Evolutionary conservation across 805 yeast species (phyloP).

Genomic region (Teunomyces gatunensis): DNA sequence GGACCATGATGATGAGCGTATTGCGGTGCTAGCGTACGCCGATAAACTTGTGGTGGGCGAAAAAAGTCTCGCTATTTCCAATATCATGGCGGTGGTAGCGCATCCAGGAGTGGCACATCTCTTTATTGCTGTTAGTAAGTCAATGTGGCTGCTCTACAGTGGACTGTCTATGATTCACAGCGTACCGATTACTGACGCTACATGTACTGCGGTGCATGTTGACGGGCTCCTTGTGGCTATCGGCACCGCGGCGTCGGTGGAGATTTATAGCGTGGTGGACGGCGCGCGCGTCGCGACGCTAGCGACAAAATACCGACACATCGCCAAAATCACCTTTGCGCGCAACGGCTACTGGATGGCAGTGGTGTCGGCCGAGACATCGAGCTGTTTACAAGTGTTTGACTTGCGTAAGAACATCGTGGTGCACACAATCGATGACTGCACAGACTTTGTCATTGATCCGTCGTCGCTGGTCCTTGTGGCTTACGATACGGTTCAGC

Average conservation of each 20-base stretch:
- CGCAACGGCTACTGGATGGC: constrained; percentile 65
- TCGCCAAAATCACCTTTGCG: constrained; percentile 48
- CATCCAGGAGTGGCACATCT: constrained; percentile 31
- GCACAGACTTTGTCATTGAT: constrained; percentile 28
- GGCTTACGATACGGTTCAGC: constrained; percentile 15
- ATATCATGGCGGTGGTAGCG: constrained; percentile 14
- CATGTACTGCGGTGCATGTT: constrained; percentile 38
- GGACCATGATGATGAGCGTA: no score
- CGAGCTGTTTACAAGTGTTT: constrained; percentile 35
- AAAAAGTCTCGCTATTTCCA: neutral
- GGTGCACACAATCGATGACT: constrained; percentile 25
- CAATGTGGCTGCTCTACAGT: constrained; percentile 22
- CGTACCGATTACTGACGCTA: constrained; percentile 4
- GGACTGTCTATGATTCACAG: neutral
- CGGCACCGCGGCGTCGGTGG: constrained; percentile 29
- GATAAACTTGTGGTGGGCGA: constrained; percentile 15
- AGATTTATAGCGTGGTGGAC: constrained; percentile 39
- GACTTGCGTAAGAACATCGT: constrained; percentile 45
- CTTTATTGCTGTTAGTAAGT: constrained; percentile 24
- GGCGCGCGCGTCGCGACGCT: constrained; percentile 36
- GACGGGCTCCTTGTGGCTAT: constrained; percentile 48
- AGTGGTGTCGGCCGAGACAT: constrained; percentile 18
- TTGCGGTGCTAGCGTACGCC: neutral
- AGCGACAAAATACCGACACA: constrained; percentile 16
- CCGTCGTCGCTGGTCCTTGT: constrained; percentile 34